Evolutionary conservation across 148 eudicot species (phyloP).

Genomic region (Dysphania ambrosioides): DNA sequence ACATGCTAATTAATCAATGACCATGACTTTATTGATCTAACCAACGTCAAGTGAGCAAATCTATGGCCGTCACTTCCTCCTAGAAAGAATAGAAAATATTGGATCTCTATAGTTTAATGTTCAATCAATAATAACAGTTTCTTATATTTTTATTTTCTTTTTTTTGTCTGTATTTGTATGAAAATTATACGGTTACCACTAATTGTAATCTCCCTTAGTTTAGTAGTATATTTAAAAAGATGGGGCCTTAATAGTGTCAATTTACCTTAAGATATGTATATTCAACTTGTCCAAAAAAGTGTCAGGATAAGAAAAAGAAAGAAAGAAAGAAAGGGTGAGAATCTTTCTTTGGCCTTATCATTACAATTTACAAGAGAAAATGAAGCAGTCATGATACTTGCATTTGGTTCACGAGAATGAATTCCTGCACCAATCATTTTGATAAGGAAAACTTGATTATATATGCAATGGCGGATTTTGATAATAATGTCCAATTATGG

Average conservation of each 20-base stretch:
- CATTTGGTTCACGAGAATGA: not conserved
- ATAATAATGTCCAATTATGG: not conserved
- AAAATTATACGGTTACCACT: not conserved
- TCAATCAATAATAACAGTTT: not conserved
- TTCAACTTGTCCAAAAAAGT: slow-evolving; percentile 4
- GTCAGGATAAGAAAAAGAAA: slow-evolving; percentile 23
- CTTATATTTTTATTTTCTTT: not conserved
- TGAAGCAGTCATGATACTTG: slow-evolving; percentile 19
- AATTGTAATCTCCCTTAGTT: not conserved
- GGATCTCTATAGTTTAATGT: slow-evolving; percentile 22
- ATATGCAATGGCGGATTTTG: not conserved
- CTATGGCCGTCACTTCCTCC: slow-evolving; percentile 20
- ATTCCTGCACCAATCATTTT: slow-evolving; percentile 20
- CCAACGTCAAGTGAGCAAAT: slow-evolving; percentile 13
- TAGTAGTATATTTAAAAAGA: no score
- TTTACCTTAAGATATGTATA: not conserved
- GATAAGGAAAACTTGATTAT: not conserved
- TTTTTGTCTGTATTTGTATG: not conserved
- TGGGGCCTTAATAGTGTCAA: slow-evolving; percentile 8
- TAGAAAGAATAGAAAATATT: slow-evolving; percentile 24
- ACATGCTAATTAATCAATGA: not conserved
- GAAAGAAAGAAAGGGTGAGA: slow-evolving; percentile 16
- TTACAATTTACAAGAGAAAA: slow-evolving; percentile 17
- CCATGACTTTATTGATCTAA: slow-evolving; percentile 17
- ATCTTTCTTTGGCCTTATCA: slow-evolving; percentile 22